Evolutionary conservation across 1,139 yeast genomes (phyloP).

Genomic region (Kodamaea alishanica): DNA sequence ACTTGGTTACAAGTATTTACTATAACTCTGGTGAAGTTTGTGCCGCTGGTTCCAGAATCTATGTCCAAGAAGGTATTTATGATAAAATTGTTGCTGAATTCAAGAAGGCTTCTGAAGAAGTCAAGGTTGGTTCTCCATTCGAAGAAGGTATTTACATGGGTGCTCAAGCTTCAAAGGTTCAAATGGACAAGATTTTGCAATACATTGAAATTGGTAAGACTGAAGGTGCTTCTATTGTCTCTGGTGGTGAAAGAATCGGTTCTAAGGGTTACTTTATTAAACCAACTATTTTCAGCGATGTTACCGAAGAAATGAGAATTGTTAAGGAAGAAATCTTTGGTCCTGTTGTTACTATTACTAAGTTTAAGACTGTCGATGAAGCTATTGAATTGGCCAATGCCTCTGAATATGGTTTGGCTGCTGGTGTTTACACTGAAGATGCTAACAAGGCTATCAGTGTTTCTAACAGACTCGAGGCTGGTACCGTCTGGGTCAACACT

Average conservation of each 20-base stretch:
- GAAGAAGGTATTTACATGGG: slow-evolving; percentile 73
- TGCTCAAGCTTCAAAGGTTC: slow-evolving; percentile 76
- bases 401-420: slow-evolving; percentile 78
- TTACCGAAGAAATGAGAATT: slow-evolving; percentile 60
- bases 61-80: slow-evolving; percentile 72
- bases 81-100: slow-evolving; percentile 61
- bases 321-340: slow-evolving; percentile 85
- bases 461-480: slow-evolving; percentile 67
- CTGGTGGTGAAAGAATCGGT: slow-evolving; percentile 74
- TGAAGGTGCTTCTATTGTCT: slow-evolving; percentile 70
- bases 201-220: slow-evolving; percentile 70
- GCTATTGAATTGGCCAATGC: slow-evolving; percentile 68
- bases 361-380: slow-evolving; percentile 70
- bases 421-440: slow-evolving; percentile 74
- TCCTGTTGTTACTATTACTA: slow-evolving; percentile 73
- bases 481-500: slow-evolving; percentile 82
- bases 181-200: slow-evolving; percentile 68
- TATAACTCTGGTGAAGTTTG: slow-evolving; percentile 88
- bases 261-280: slow-evolving; percentile 71
- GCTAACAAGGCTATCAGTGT: slow-evolving; percentile 46
- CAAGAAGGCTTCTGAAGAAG: slow-evolving; percentile 53
- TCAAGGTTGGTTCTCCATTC: slow-evolving; percentile 74
- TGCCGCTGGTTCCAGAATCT: slow-evolving; percentile 81
- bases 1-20: slow-evolving; percentile 61
- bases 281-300: slow-evolving; percentile 79